A percentile compares a stretch with the other conserved stretches of the same genome.
Conservation (phyloP, 768 basidiomycete species). For the Candolleomyces eurysporus region DNA sequence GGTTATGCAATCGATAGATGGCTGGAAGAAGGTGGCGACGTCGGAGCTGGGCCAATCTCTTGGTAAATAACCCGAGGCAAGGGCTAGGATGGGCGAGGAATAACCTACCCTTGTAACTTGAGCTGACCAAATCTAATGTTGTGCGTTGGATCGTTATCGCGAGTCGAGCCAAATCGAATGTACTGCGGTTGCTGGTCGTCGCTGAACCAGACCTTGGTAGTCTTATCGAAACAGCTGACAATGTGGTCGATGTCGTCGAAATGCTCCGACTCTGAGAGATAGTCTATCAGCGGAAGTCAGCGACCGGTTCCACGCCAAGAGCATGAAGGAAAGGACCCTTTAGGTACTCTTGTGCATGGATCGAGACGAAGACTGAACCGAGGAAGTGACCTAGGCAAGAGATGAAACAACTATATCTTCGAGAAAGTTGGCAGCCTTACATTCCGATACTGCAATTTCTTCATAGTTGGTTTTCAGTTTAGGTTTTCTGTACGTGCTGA, state of each 20-base stretch:
- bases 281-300: conserved; percentile 21
- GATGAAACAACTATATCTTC: not conserved
- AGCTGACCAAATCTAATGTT: conserved; percentile 47
- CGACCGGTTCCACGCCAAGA: too few relatives aligned
- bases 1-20: conserved; percentile 23
- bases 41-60: conserved; percentile 7
- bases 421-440: conserved; percentile 15
- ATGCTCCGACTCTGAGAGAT: conserved; percentile 37
- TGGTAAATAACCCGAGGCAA: too few relatives aligned
- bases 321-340: conserved; percentile 20
- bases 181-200: conserved; percentile 39
- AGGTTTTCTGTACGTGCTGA: conserved; percentile 43
- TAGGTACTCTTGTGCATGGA: conserved; percentile 33
- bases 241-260: conserved; percentile 41
- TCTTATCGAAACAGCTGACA: conserved; percentile 42
- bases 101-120: conserved; percentile 35
- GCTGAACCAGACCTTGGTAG: conserved; percentile 44
- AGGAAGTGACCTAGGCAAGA: conserved; percentile 35
- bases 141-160: conserved; percentile 35
- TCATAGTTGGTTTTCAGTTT: conserved; percentile 21
- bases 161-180: conserved; percentile 45
- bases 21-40: conserved; percentile 26
- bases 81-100: too few relatives aligned
- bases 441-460: conserved; percentile 42
- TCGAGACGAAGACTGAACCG: conserved; percentile 44